A percentile compares a stretch with the other conserved stretches of the same genome.
Evolutionary conservation across 139 green algal genomes (phyloP).

Genomic region (Penium margaritaceum): DNA sequence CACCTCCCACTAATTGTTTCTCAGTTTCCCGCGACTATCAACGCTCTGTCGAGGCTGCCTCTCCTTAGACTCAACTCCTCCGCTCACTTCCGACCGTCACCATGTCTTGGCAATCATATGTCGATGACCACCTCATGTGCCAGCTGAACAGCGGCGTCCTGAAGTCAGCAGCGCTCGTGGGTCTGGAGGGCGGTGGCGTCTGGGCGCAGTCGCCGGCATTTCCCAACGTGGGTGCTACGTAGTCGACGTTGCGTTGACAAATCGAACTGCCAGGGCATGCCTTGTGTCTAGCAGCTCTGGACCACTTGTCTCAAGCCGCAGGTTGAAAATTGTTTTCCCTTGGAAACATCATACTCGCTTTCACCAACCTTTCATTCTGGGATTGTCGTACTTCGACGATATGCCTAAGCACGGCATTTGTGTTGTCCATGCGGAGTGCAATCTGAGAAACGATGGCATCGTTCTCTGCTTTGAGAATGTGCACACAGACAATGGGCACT

Average conservation of each 20-base stretch:
- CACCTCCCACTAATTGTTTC: no score
- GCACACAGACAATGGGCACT: no score
- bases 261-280: background rate
- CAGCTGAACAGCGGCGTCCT: conserved; percentile 21
- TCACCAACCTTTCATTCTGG: background rate
- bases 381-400: background rate
- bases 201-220: no score
- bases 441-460: background rate
- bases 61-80: no score
- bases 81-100: conserved; percentile 1
- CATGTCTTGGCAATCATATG: conserved; percentile 49
- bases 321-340: no score
- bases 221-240: no score
- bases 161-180: conserved; percentile 33
- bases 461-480: background rate
- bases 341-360: background rate
- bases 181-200: conserved; percentile 23
- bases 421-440: background rate
- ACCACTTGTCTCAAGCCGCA: background rate
- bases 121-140: conserved; percentile 48
- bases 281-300: background rate
- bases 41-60: no score
- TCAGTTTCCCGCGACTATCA: no score
- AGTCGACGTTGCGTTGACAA: background rate
- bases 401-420: background rate